These are phyloP conservation scores for Borovskyia barvae DNA, from an alignment of 208 protist genomes.

Conservation along the genomic window DNA sequence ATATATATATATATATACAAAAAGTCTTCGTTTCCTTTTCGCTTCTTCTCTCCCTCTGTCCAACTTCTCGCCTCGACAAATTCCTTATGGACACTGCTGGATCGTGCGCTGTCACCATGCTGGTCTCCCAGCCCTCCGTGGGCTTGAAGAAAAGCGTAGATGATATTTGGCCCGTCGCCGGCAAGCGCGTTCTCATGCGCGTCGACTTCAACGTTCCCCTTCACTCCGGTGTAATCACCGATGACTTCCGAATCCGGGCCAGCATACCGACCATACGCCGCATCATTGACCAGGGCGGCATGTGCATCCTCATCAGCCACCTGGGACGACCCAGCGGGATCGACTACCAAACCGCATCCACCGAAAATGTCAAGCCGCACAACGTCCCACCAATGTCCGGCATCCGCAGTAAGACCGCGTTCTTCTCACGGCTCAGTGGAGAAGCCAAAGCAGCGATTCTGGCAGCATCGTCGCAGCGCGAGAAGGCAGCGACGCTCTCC, in stretches of 20 bases:
- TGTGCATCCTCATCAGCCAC: conserved; percentile 94
- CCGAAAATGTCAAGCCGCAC: conserved; percentile 36
- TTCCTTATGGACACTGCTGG: neutral
- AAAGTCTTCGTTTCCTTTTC: neutral
- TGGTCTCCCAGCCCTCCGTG: conserved; percentile 22
- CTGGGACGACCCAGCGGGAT: conserved; percentile 96
- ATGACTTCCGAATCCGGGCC: conserved; percentile 93
- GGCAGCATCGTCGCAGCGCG: conserved; percentile 41
- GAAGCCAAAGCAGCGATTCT: conserved; percentile 72
- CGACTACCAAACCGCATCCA: conserved; percentile 34
- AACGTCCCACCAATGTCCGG: neutral
- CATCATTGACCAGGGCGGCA: conserved; percentile 91
- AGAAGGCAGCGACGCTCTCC: conserved; percentile 39
- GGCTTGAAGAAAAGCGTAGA: conserved; percentile 78
- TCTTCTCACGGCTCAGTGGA: conserved; percentile 58
- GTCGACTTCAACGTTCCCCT: conserved; percentile 98
- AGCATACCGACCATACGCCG: conserved; percentile 96
- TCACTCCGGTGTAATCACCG: conserved; percentile 89
- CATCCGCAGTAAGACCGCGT: conserved; percentile 55
- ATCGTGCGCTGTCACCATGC: too few species aligned
- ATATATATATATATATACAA: neutral
- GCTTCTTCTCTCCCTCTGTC: neutral
- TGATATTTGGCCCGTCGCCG: conserved; percentile 84
- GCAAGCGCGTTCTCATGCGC: conserved; percentile 93
- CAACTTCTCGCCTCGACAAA: conserved; percentile 5